phyloP scores from a whole-genome alignment of 345 rosid species.

The Syzygium aqueum region DNA sequence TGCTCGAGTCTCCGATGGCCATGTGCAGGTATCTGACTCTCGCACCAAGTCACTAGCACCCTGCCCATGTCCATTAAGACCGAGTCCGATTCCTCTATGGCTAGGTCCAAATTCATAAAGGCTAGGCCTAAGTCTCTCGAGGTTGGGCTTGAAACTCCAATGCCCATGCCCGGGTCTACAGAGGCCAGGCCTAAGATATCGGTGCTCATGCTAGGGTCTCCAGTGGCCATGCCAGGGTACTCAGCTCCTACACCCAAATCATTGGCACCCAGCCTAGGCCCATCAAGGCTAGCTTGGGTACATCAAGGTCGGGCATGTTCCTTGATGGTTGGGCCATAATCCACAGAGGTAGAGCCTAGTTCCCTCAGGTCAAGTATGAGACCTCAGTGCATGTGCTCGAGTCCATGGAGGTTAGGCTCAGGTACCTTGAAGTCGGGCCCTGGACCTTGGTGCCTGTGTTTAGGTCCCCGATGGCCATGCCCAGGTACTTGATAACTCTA shows the following conservation, averaged over 20 bases:
- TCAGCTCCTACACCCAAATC: not conserved
- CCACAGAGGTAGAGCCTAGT: not conserved
- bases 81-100: not conserved
- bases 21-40: not conserved
- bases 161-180: not conserved
- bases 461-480: not conserved
- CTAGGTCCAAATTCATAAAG: no score
- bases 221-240: not conserved
- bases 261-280: not conserved
- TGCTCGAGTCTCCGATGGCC: accelerated
- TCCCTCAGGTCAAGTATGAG: not conserved
- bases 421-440: not conserved
- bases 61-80: not conserved
- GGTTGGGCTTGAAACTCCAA: not conserved
- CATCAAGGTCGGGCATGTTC: not conserved
- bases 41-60: not conserved
- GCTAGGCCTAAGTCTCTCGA: not conserved
- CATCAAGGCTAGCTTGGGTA: not conserved
- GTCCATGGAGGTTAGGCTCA: not conserved
- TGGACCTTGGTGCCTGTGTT: not conserved
- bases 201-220: not conserved
- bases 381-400: accelerated
- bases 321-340: not conserved
- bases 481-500: no score
- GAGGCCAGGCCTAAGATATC: not conserved